phyloP scores from a whole-genome alignment of 257 asterid species.

The Nicotiana undulata region DNA sequence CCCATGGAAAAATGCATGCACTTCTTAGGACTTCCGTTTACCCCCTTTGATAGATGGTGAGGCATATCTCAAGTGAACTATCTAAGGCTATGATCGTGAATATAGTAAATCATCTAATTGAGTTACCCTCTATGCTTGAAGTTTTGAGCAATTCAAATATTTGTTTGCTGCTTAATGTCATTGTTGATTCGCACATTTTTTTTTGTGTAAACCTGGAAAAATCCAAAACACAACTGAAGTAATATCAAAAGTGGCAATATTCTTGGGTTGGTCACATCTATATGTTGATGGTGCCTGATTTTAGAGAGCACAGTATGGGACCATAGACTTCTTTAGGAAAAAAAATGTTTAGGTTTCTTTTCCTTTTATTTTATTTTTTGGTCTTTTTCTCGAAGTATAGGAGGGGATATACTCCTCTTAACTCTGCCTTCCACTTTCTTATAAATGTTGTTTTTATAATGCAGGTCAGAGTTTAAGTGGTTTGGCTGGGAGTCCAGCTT shows the following conservation, averaged over 20 bases:
- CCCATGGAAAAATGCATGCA: background rate
- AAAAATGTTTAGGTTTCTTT: background rate
- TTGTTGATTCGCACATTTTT: background rate
- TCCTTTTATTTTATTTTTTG: background rate
- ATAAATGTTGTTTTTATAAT: background rate
- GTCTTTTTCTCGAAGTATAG: background rate
- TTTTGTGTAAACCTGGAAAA: background rate
- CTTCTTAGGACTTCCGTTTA: background rate
- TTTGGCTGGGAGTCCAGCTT: slow-evolving; percentile 47
- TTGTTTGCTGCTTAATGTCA: background rate
- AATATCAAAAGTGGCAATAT: background rate
- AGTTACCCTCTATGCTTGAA: background rate
- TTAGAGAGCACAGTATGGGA: background rate
- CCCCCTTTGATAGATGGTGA: background rate
- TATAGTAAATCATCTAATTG: background rate
- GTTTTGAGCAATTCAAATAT: background rate
- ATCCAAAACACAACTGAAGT: background rate
- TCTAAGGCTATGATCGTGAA: background rate
- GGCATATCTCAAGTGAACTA: background rate
- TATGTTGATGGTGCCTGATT: too few relatives aligned
- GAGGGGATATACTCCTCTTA: background rate
- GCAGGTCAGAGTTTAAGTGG: slow-evolving; percentile 41
- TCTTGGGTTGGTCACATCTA: background rate
- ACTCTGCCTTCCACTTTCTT: background rate
- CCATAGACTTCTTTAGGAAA: background rate